Base-by-base conservation (phyloP, 75 land plant genomes). In the Picea sitchensis region DNA sequence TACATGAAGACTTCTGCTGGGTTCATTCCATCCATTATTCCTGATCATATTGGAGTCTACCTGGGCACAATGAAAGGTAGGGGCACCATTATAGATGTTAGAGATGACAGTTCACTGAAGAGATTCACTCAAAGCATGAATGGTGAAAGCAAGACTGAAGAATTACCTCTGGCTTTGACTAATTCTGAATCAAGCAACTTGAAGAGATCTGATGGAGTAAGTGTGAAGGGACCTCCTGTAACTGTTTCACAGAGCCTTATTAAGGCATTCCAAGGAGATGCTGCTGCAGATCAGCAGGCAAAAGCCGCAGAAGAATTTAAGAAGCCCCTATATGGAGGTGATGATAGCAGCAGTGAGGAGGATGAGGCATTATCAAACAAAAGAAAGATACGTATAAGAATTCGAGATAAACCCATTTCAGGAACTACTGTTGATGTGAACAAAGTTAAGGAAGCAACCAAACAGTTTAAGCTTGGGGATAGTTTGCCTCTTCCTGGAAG, bases 1-100 rank as follows among this genome's bases (percentile, higher is more conserved):
- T 98, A 98, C 78, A 98, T 98, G 99, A 98, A 83, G 78, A 98
- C 98, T 11, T 82, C 86, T 78, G 92, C 87, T 80, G 98, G 96
- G 56, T n/a, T 91, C 6, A 98, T 98, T 56, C 99, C 99, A 30
- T 90, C 96, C 71, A 89, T 95, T 69, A 88, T 93, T 77, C 84
- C 94, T 34, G 96, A 98, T 72, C 98, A 95, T 76, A 93, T 98
- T 92, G 99, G 99, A 79, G 96, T 98, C 57, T 98, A 98, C 78
- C 80, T 98, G 31, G 99, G 99, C 36, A 88, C 91, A 36, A 84
- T 95, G 75, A 98, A 90, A 87, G 99, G 99, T 44, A 90, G 98
- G 80, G 99, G 98, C 74, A 95, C 91, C 79, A 86, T 98, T n/a
- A 88, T 98, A 30, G 99, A 98, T 86, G 94, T 95, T 23, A 90